Conservation (phyloP, 805 yeast genomes). For the Sporopachydermia lactativora region DNA sequence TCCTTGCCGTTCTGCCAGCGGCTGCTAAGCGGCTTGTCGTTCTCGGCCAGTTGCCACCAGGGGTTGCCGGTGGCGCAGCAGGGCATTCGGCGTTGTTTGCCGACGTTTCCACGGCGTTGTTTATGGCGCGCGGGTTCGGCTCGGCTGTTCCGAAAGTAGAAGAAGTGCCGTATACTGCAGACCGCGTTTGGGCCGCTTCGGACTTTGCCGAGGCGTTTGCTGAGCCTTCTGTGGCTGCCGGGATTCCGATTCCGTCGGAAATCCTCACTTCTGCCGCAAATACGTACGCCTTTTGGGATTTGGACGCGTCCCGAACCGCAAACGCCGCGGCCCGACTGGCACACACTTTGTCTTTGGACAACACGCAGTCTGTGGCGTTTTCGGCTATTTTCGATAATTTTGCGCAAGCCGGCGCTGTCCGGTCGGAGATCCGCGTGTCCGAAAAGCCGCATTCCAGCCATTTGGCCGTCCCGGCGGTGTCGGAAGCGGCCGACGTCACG, state of each 20-base stretch:
- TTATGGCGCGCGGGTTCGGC: constrained; percentile 20
- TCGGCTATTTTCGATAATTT: constrained; percentile 61
- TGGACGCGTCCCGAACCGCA: constrained; percentile 44
- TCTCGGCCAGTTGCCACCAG: constrained; percentile 39
- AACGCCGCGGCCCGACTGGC: constrained; percentile 52
- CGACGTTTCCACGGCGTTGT: constrained; percentile 62
- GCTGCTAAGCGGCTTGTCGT: constrained; percentile 49
- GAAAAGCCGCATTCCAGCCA: constrained; percentile 17
- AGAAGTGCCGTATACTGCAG: constrained; percentile 20
- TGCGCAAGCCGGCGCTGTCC: constrained; percentile 60
- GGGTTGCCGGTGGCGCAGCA: constrained; percentile 15
- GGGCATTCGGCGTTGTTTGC: constrained; percentile 38
- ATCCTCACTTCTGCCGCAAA: constrained; percentile 26
- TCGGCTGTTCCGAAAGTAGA: constrained; percentile 14
- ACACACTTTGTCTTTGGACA: constrained; percentile 50
- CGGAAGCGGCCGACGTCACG: constrained; percentile 46
- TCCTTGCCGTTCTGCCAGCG: constrained; percentile 42
- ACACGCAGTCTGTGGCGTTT: constrained; percentile 12
- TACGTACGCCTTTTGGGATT: constrained; percentile 47
- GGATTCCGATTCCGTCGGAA: constrained; percentile 11
- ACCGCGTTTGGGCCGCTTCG: constrained; percentile 7
- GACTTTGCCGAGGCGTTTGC: constrained; percentile 3
- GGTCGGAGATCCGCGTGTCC: constrained; percentile 40
- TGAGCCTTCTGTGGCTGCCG: constrained; percentile 18
- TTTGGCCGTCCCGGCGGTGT: constrained; percentile 16